A percentile compares a stretch with the other conserved stretches of the same genome.
These are phyloP conservation scores for Colletotrichum chlorophyti DNA, from an alignment of 2,329 filamentous ascomycete species.

Conservation along the genomic window DNA sequence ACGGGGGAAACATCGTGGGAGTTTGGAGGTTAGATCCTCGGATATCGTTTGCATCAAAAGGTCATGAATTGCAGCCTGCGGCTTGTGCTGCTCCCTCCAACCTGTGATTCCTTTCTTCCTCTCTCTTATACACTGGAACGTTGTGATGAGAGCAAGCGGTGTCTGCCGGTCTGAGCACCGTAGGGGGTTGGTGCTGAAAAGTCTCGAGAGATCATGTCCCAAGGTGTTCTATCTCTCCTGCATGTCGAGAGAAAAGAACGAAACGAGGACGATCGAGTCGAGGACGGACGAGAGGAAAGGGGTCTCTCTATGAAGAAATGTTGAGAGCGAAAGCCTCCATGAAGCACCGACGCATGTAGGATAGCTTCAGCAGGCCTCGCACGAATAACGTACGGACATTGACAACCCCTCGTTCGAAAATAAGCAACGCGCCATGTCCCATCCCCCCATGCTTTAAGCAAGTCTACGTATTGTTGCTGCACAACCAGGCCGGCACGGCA, in stretches of 20 bases:
- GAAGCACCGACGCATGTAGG: constrained; percentile 28
- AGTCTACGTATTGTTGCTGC: background rate
- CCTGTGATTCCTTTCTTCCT: constrained; percentile 20
- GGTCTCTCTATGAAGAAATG: constrained; percentile 23
- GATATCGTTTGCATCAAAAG: constrained; percentile 54
- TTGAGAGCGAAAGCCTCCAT: constrained; percentile 28
- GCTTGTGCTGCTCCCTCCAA: constrained; percentile 29
- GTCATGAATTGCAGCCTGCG: constrained; percentile 32
- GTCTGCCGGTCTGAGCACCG: constrained; percentile 18
- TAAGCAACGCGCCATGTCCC: background rate
- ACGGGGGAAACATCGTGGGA: constrained; percentile 49
- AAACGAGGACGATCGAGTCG: constrained; percentile 10
- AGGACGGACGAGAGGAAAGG: constrained; percentile 19
- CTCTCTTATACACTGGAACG: constrained; percentile 1
- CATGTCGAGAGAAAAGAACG: constrained; percentile 18
- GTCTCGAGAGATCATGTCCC: constrained; percentile 11
- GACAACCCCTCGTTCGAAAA: background rate
- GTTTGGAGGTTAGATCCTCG: constrained; percentile 56
- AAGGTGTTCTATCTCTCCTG: constrained; percentile 8
- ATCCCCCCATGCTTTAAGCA: background rate
- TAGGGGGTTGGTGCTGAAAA: constrained; percentile 12
- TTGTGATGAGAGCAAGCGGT: constrained; percentile 26
- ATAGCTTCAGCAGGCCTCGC: constrained; percentile 25
- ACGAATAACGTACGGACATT: constrained; percentile 25
- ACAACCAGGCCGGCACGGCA: background rate